A percentile compares a stretch with the other conserved stretches of the same genome.
These are phyloP conservation scores for Scleromitrula shiraiana DNA, from an alignment of 2,329 filamentous ascomycete genomes.

Conservation along the genomic window DNA sequence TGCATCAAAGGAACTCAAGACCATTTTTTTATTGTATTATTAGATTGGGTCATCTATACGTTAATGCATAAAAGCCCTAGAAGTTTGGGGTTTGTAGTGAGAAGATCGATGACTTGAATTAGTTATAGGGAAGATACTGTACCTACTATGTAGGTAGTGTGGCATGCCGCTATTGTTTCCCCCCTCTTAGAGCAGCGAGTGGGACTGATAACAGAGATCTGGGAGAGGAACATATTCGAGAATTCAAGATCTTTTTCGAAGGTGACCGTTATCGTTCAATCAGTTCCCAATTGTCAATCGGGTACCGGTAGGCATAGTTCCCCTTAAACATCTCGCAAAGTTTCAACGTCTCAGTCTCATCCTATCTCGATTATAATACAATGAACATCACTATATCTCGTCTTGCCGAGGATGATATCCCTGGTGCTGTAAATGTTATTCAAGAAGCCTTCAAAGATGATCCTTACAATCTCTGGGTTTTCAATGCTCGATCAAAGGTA, in stretches of 20 bases:
- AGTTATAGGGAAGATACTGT: too few relatives aligned
- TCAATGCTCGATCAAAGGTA: constrained; percentile 46
- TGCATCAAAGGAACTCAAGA: not conserved
- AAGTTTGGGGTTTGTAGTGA: too few relatives aligned
- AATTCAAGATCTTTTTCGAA: too few relatives aligned
- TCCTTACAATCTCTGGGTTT: constrained; percentile 60
- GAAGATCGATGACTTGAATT: too few relatives aligned
- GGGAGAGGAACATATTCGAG: too few relatives aligned
- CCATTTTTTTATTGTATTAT: not conserved
- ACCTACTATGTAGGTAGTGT: too few relatives aligned
- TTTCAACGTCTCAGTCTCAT: not conserved
- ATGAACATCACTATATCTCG: constrained; percentile 48
- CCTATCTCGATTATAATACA: not conserved
- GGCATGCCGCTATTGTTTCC: too few relatives aligned
- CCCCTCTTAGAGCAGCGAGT: too few relatives aligned
- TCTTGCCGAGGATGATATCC: constrained; percentile 51
- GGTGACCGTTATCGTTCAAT: not conserved
- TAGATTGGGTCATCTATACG: not conserved
- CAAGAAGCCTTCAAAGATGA: constrained; percentile 59
- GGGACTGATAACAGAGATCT: too few relatives aligned
- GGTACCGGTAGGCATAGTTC: too few relatives aligned
- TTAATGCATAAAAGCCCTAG: not conserved
- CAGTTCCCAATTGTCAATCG: not conserved
- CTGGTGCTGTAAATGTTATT: constrained; percentile 55
- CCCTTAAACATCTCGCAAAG: not conserved